Conservation (phyloP, 2,329 filamentous ascomycete genomes). For the Blastomyces parvus region DNA sequence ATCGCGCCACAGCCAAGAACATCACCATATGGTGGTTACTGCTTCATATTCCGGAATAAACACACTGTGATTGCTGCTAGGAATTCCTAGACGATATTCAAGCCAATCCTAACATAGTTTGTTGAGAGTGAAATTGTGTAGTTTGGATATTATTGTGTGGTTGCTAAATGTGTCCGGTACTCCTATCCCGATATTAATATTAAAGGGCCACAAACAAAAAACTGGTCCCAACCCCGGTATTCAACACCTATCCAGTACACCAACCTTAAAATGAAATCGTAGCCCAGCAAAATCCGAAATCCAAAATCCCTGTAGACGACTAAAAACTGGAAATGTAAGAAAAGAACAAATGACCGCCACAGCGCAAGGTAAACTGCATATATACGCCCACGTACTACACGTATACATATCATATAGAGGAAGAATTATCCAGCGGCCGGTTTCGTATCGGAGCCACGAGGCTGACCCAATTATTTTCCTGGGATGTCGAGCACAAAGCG, state of each 20-base stretch:
- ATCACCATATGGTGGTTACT: too few species aligned
- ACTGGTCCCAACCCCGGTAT: neutral
- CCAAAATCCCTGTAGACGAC: neutral
- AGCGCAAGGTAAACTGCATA: neutral
- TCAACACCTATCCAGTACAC: neutral
- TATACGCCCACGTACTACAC: neutral
- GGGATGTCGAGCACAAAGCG: constrained; percentile 69
- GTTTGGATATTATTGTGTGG: neutral
- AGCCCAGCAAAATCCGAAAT: neutral
- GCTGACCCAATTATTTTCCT: constrained; percentile 28
- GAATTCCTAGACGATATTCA: neutral
- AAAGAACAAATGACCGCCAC: neutral
- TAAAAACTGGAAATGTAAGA: neutral
- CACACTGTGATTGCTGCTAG: neutral
- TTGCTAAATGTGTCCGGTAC: too few species aligned
- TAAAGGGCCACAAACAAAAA: neutral
- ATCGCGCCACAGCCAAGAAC: neutral
- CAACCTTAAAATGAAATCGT: neutral
- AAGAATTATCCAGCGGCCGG: neutral
- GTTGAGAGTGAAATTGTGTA: neutral
- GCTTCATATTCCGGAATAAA: neutral
- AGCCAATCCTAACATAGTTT: neutral
- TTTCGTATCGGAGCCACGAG: neutral
- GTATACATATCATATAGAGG: neutral
- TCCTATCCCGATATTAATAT: neutral